Evolutionary conservation across 371 early-diverging fungal genomes (phyloP).

Genomic region (Thermomucor indicae-seudaticae): DNA sequence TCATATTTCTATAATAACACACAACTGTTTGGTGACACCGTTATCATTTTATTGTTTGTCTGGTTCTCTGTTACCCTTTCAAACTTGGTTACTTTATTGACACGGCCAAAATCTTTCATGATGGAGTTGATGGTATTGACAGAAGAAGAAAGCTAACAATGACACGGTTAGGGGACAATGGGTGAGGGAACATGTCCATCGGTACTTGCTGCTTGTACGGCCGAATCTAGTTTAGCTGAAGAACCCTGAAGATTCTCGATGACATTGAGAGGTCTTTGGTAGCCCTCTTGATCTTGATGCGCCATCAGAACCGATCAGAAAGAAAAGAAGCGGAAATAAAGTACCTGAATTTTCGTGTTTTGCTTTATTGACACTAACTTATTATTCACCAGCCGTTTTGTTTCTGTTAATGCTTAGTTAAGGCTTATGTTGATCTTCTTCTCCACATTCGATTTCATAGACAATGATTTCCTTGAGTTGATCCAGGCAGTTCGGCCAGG

Average conservation of each 20-base stretch:
- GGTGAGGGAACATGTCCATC: background rate
- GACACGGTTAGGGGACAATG: background rate
- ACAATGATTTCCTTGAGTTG: slow-evolving; percentile 57
- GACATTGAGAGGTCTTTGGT: slow-evolving; percentile 4
- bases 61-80: slow-evolving; percentile 1
- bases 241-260: slow-evolving; percentile 3
- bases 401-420: background rate
- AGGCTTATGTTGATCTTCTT: background rate
- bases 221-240: background rate
- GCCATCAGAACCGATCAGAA: background rate
- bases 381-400: background rate
- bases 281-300: slow-evolving; percentile 1
- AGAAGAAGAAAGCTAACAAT: slow-evolving; percentile 1
- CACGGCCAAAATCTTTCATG: slow-evolving; percentile 1
- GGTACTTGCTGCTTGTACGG: slow-evolving; percentile 1
- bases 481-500: slow-evolving; percentile 38
- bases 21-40: too few species aligned
- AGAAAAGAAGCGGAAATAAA: background rate
- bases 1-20: slow-evolving; percentile 3
- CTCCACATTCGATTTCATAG: slow-evolving; percentile 47
- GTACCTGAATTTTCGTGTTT: background rate
- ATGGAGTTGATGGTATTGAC: slow-evolving; percentile 1
- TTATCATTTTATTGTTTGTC: too few species aligned
- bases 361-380: too few species aligned
- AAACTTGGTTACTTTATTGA: slow-evolving; percentile 3